Conservation (phyloP, 257 asterid genomes). For the Jasminum sambac region DNA sequence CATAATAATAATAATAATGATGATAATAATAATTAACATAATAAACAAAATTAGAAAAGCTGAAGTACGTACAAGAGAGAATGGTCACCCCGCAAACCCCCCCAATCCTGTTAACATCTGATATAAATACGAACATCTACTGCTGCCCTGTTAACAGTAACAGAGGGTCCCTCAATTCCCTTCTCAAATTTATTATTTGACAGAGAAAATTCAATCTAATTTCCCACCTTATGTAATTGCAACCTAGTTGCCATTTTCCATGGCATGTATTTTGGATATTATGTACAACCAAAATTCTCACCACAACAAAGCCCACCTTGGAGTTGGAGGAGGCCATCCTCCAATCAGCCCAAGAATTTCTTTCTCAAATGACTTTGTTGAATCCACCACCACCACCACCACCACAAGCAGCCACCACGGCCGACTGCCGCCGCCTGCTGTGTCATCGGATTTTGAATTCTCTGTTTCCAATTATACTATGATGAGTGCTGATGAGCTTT, state of each 20-base stretch:
- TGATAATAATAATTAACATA: constrained; percentile 19
- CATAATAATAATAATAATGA: too few species aligned
- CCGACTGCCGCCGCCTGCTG: too few species aligned
- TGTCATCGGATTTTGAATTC: constrained; percentile 86
- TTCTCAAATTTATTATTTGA: constrained; percentile 33
- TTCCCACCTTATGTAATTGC: constrained; percentile 41
- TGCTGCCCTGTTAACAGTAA: constrained; percentile 43
- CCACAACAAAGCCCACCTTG: too few species aligned
- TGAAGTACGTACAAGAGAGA: too few species aligned
- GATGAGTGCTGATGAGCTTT: constrained; percentile 86
- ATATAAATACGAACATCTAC: constrained; percentile 61
- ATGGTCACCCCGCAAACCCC: constrained; percentile 10
- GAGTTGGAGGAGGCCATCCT: constrained; percentile 26
- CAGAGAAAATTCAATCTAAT: constrained; percentile 23
- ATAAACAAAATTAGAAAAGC: too few species aligned
- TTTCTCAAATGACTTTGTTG: constrained; percentile 84
- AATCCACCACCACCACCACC: too few species aligned
- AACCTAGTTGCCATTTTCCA: constrained; percentile 27
- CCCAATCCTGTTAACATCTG: constrained; percentile 32
- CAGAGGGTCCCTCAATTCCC: constrained; percentile 46
- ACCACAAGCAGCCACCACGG: too few species aligned
- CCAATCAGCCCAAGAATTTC: constrained; percentile 88
- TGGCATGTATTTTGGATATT: constrained; percentile 73
- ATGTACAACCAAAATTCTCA: constrained; percentile 75
- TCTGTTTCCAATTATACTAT: constrained; percentile 67